Base-by-base conservation (phyloP, 208 protist genomes). In the Leishmania guyanensis region DNA sequence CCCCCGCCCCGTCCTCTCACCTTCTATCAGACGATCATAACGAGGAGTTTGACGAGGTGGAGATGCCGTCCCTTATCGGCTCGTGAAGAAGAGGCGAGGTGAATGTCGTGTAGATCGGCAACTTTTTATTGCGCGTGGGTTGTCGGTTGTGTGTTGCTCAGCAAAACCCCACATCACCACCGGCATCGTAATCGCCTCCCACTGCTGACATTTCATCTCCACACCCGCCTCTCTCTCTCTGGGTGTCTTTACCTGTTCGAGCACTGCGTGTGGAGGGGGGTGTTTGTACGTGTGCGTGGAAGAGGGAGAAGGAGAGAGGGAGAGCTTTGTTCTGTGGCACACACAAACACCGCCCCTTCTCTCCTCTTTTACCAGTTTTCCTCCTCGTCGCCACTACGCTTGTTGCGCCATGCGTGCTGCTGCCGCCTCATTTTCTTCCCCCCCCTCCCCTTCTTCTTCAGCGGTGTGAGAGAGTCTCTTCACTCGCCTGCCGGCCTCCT, bases 11-110 rank as follows among this genome's bases (percentile, higher is more conserved):
- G 3, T 69, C 51, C 20, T 62, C 75, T 39, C 72, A 46, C 22
- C 22, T 8, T 60, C n/a, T 16, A 22, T 50, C 66, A 26, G 17
- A 39, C 12, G 22, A 39, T 56, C 50, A 29, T 43, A 60, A 62
- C 65, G 80, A 84, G n/a, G 66, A 46, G n/a, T 76, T 84, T 16
- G 80, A 84, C 36, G 80, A 84, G 53, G 46, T 53, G n/a, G 80
- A 84, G 54, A 17, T 84, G 29, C 80, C 80, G 12, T 84, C 80
- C 10, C 46, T 84, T 26, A 79, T 84, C 62, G 80, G 80, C 14
- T 84, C 80, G 68, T 84, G 54, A 78, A n/a, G 17, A 48, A 22
- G 39, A 48, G 39, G 66, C 66, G 66, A 36, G 64, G 29, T 9
- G 20, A 14, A n/a, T 17, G 29, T 71, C 66, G 9, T 50, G 39